A percentile compares a stretch with the other conserved stretches of the same genome.
Conservation (phyloP, 345 rosid genomes). For the Hibiscus syriacus region DNA sequence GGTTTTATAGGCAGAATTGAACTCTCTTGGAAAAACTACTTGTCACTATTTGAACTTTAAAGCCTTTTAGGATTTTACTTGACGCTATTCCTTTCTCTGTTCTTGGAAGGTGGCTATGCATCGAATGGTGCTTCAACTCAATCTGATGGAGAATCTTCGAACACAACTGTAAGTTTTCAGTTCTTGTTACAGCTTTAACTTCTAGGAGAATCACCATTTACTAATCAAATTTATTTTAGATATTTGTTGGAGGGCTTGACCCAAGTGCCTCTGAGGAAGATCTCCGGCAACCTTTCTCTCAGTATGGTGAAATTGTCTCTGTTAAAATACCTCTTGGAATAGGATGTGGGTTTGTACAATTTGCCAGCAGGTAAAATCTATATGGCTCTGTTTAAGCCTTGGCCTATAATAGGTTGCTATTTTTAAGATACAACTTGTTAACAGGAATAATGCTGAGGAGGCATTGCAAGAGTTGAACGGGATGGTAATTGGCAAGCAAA, state of each 20-base stretch:
- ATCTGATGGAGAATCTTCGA: conserved; percentile 65
- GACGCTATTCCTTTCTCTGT: background rate
- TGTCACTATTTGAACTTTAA: background rate
- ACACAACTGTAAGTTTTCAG: conserved; percentile 66
- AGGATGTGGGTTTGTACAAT: conserved; percentile 96
- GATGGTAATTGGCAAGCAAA: conserved; percentile 54
- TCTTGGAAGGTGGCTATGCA: conserved; percentile 49
- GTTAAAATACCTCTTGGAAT: conserved; percentile 86
- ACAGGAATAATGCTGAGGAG: conserved; percentile 76
- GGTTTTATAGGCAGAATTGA: background rate
- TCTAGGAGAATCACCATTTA: conserved; percentile 5
- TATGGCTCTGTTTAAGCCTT: conserved; percentile 1
- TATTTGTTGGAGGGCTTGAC: conserved; percentile 97
- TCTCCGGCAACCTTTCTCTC: conserved; percentile 68
- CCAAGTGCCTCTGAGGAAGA: conserved; percentile 79
- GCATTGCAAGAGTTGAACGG: conserved; percentile 78
- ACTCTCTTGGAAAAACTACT: background rate
- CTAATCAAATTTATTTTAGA: conserved; percentile 41
- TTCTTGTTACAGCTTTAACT: background rate
- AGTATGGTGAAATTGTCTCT: conserved; percentile 81
- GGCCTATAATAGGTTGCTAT: background rate
- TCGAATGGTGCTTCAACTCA: conserved; percentile 51
- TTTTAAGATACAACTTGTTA: background rate
- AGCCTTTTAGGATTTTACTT: background rate
- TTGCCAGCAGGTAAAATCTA: conserved; percentile 58